Base-by-base conservation (phyloP, 176 grass and related monocot genomes). In the Avena atlantica region DNA sequence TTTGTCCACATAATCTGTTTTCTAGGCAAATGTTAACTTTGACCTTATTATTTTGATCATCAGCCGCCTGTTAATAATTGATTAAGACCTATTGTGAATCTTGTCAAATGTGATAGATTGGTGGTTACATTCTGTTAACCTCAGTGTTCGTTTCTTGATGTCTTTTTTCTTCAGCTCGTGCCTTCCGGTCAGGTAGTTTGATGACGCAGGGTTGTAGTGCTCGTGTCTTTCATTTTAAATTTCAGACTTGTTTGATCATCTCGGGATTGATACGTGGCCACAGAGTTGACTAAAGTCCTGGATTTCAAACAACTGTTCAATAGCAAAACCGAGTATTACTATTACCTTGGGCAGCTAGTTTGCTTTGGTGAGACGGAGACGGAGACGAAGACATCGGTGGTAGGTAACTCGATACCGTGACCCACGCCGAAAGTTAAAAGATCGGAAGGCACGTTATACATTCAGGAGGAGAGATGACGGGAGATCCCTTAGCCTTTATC, bases 21-120 rank as follows among this genome's bases (percentile, higher is more conserved):
- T 34, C 13, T 85, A 78, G 82, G 61, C 27, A 81, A 70, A 45
- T 71, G 12, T 64, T 82, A 85, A 83, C 40, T 31, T 78, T 85
- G 27, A 37, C 20, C 27, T 62, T 61, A 42, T 81, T 81, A 56
- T 81, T 70, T 83, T 81, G 11, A 60, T 88, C 29, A 17, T 62
- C 20, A 88, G 16, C 15, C 1, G 10, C 42, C 42, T 90, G 56
- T 87, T 56, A 84, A 87, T 84, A 87, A 84, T 80, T 80, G 68
- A 75, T 51, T 68, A 77, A 81, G 55, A 83, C 68, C 37, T 24
- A 25, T 60, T 80, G 50, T 9, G 24, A 60, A 68, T 42, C 49
- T 59, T 76, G 25, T 75, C 27, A 52, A 78, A 70, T 74, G 21
- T 81, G 57, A 12, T 29, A 19, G 49, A 76, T 80, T 80, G 66